Evolutionary conservation across 2,329 filamentous ascomycete genomes (phyloP), one percentile per base, ranked within the genome.

Genomic region (Rachicladosporium sp.): DNA sequence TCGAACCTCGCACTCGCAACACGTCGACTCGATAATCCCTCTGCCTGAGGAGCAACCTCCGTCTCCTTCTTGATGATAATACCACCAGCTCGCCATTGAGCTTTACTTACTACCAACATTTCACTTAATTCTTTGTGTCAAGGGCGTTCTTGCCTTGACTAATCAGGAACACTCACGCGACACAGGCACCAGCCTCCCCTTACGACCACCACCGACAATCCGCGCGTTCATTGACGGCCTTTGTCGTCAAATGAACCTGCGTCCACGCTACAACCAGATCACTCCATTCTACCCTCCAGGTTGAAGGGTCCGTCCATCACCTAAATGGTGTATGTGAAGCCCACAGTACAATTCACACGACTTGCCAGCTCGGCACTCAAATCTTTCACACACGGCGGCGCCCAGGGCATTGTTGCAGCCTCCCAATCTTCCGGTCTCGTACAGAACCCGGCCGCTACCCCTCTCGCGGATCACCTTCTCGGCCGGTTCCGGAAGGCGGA

Each of bases 191-290:
- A 19, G 15, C 15, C 15, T 19, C 15, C 15, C 15, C 15, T 5
- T 19, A 19, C 15, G 15, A 19, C 15, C 15, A 19, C 15, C 15
- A 19, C 15, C 15, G 15, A 19, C 15, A 19, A 19, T 19, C 15
- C 64, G 85, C 86, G 86, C 85, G 85, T 93, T 86, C 71, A 81
- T 60, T 91, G 86, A 73, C 84, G 83, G 79, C 80, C 67, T 13
- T 59, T 62, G 81, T 85, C 88, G 86, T 93, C 85, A 89, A 86
- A 94, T 94, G 88, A 94, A 91, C 86, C 86, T 95, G 88, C 86
- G 88, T 70, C 69, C 41, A 42, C 46, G 43, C 37, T 39, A 35
- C 46, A 36, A 19, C 41, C 42, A 33, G 49, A 50, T 53, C 46
- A 52, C 42, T 29, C 6, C 50, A 69, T 63, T 64, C 62, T 59